phyloP scores from a whole-genome alignment of 2,329 filamentous ascomycete genomes.

The Aureobasidium subglaciale region DNA sequence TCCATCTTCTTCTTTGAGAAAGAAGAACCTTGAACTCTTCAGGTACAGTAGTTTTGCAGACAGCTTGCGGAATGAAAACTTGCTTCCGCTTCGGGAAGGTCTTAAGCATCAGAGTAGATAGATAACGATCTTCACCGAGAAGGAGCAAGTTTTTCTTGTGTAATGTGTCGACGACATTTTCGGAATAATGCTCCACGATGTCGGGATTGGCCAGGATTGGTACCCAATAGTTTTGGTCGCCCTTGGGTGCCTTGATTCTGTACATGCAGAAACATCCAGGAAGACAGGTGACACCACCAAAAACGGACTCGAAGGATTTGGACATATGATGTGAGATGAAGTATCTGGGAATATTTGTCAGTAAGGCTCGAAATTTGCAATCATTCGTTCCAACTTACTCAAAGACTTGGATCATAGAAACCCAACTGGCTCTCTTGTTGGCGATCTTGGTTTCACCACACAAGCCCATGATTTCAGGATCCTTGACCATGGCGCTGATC shows the following conservation, averaged over 20 bases:
- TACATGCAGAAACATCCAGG: constrained; percentile 99
- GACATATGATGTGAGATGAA: constrained; percentile 97
- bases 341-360: constrained; percentile 43
- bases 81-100: constrained; percentile 99
- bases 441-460: constrained; percentile 99
- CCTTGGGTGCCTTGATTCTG: constrained; percentile 97
- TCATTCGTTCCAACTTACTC: constrained; percentile 42
- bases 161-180: constrained; percentile 96
- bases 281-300: constrained; percentile 97
- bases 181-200: constrained; percentile 97
- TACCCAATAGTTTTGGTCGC: constrained; percentile 98
- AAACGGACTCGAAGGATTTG: constrained; percentile 97
- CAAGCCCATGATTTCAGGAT: constrained; percentile 97
- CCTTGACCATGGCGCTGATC: constrained; percentile 98
- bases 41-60: constrained; percentile 97
- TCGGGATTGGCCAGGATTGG: constrained; percentile 97
- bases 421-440: constrained; percentile 92
- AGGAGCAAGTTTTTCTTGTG: constrained; percentile 95
- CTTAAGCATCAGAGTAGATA: constrained; percentile 95
- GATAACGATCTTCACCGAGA: constrained; percentile 87
- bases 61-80: constrained; percentile 94
- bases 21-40: constrained; percentile 87
- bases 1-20: constrained; percentile 94
- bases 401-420: constrained; percentile 97
- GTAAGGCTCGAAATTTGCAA: not conserved